phyloP scores from a whole-genome alignment of 2,329 filamentous ascomycete species.

The Dothistroma septosporum region DNA sequence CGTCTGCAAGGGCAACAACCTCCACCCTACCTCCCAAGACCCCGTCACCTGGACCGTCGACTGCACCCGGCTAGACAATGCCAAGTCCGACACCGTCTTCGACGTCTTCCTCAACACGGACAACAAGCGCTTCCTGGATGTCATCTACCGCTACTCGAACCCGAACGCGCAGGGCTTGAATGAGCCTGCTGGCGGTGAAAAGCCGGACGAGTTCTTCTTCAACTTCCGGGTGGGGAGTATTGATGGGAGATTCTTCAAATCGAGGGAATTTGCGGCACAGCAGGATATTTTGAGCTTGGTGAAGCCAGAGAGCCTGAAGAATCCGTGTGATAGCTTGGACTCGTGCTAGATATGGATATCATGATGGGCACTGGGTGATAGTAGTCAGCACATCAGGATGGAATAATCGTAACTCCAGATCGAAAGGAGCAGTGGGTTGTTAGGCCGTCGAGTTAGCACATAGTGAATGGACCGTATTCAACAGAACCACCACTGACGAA shows the following conservation, averaged over 20 bases:
- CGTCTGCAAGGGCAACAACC: slow-evolving; percentile 13
- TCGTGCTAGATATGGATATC: slow-evolving; percentile 9
- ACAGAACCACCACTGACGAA: no score
- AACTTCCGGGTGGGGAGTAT: slow-evolving; percentile 18
- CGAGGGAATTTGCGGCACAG: slow-evolving; percentile 18
- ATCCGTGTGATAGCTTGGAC: slow-evolving; percentile 18
- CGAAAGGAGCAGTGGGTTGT: background rate
- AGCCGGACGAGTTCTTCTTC: slow-evolving; percentile 17
- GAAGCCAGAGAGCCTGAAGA: slow-evolving; percentile 20
- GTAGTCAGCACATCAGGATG: background rate
- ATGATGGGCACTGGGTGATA: background rate
- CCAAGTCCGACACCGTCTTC: slow-evolving; percentile 16
- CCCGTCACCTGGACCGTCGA: slow-evolving; percentile 12
- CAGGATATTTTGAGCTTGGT: slow-evolving; percentile 16
- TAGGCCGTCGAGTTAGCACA: background rate
- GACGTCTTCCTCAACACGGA: slow-evolving; percentile 18
- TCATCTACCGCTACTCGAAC: slow-evolving; percentile 21
- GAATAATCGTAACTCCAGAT: background rate
- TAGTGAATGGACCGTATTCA: no score
- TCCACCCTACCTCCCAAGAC: slow-evolving; percentile 4
- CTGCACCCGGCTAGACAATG: slow-evolving; percentile 14
- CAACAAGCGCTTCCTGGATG: slow-evolving; percentile 18
- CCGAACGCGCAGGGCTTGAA: slow-evolving; percentile 13
- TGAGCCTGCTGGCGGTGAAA: slow-evolving; percentile 6
- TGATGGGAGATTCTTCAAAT: slow-evolving; percentile 19